Evolutionary conservation across 83 land plant species (phyloP), one percentile per base, ranked within the genome.

Genomic region (Larix sibirica): DNA sequence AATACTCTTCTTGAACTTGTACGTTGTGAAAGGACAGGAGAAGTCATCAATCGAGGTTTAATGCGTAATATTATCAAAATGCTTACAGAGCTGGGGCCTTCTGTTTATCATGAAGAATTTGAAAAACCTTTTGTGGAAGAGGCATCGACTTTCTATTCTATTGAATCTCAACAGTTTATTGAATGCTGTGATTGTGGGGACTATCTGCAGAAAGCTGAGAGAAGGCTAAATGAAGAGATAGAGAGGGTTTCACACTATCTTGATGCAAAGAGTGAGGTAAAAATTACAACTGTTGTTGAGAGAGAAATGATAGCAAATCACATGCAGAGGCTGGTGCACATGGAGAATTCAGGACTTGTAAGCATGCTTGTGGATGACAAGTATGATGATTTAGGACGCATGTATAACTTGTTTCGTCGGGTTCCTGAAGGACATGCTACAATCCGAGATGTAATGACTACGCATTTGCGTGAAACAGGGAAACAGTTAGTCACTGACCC

Each of bases 161-260:
- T 86, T 65, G 99, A 97, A 74, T 97, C 99, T n/a, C 99, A 97
- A 88, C 88, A 91, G 85, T 93, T 91, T 79, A 94, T 97, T 84
- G 99, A 96, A 83, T 93, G 90, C 80, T 92, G 98, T 87, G 98
- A 97, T 83, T 97, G 99, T 87, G 95, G 98, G 23, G 97, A 97
- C 63, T 97, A 96, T 77, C 83, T 97, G 65, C 92, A 90, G 79
- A 97, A 94, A 86, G 97, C 99, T 56, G 99, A 97, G 88, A 94
- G 90, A 69, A 87, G 99, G 70, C 88, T 97, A 60, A 97, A 94
- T 89, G 99, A 97, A 86, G 99, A 97, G 87, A 94, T 93, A 40
- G 98, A 95, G 44, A 89, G 99, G 66, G 99, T 96, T 23, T 88
- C 95, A 26, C 98, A 96, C 77, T 97, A 97, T 83, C 84, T 97